Evolutionary conservation across 1,139 yeast genomes (phyloP).

Genomic region (Taphrina pruni): DNA sequence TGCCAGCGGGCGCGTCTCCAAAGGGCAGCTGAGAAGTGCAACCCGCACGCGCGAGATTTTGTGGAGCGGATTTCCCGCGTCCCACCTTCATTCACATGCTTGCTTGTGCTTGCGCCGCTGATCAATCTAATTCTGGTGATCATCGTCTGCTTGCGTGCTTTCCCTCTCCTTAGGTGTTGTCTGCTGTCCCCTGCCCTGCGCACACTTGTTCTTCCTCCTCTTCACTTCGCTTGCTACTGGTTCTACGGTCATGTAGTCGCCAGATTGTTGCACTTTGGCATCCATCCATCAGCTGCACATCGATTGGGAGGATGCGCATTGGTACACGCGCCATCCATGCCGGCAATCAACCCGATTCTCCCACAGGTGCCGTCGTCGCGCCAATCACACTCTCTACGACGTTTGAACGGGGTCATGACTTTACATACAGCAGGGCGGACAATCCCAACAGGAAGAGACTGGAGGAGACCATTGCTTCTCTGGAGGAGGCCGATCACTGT

Average conservation of each 20-base stretch:
- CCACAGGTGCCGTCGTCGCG: constrained; percentile 86
- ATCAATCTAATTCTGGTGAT: not conserved
- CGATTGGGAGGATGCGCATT: constrained; percentile 8
- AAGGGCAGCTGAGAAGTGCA: too few species aligned
- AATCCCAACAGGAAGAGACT: constrained; percentile 87
- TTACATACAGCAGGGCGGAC: constrained; percentile 84
- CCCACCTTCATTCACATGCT: not conserved
- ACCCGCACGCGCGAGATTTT: too few species aligned
- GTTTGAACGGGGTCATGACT: constrained; percentile 76
- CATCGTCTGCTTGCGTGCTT: not conserved
- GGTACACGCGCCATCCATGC: constrained; percentile 69
- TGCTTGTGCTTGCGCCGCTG: not conserved
- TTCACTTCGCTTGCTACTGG: not conserved
- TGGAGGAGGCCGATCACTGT: constrained; percentile 78
- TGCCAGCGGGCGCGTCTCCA: too few species aligned
- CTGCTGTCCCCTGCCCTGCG: too few species aligned
- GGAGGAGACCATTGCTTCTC: constrained; percentile 77
- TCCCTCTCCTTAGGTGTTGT: not conserved
- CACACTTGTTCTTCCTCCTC: not conserved
- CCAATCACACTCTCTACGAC: constrained; percentile 86
- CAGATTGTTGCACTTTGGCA: not conserved
- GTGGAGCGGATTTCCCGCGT: not conserved
- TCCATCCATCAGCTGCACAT: not conserved
- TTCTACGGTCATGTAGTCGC: not conserved
- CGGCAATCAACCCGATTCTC: constrained; percentile 74